Percentiles rank a stretch among this genome's conserved stretches.
Evolutionary conservation across 1,284 basidiomycete species (phyloP).

Genomic region (Thelephora terrestris): DNA sequence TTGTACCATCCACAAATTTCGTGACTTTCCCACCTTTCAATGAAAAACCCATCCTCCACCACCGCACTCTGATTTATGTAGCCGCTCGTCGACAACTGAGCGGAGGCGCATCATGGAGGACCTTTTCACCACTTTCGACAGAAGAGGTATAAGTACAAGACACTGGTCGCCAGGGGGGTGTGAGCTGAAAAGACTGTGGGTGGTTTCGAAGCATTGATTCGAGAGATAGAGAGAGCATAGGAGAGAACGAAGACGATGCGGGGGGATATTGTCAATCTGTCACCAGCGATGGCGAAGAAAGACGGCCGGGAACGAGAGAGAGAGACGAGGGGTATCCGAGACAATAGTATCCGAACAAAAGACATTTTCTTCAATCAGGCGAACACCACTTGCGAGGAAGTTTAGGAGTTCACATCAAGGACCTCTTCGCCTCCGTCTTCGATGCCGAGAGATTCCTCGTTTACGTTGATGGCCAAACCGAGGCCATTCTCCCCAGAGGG

Average conservation of each 20-base stretch:
- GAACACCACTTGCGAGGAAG: conserved; percentile 3
- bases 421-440: conserved; percentile 17
- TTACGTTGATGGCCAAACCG: conserved; percentile 18
- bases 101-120: no score
- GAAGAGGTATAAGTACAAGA: conserved; percentile 5
- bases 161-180: not conserved
- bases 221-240: not conserved
- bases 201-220: conserved; percentile 9
- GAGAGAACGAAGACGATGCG: conserved; percentile 9
- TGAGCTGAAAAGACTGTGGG: conserved; percentile 1
- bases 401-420: conserved; percentile 11
- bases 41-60: no score
- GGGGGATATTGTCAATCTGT: conserved; percentile 12
- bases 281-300: conserved; percentile 2
- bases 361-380: not conserved
- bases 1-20: no score
- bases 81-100: no score
- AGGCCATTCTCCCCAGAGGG: conserved; percentile 18
- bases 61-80: no score
- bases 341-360: not conserved
- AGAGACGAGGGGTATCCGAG: conserved; percentile 19
- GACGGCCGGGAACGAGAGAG: not conserved
- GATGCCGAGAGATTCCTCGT: conserved; percentile 18
- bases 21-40: no score
- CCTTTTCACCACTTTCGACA: no score